phyloP scores from a whole-genome alignment of 129 eudicot species.

The Lactuca saligna region DNA sequence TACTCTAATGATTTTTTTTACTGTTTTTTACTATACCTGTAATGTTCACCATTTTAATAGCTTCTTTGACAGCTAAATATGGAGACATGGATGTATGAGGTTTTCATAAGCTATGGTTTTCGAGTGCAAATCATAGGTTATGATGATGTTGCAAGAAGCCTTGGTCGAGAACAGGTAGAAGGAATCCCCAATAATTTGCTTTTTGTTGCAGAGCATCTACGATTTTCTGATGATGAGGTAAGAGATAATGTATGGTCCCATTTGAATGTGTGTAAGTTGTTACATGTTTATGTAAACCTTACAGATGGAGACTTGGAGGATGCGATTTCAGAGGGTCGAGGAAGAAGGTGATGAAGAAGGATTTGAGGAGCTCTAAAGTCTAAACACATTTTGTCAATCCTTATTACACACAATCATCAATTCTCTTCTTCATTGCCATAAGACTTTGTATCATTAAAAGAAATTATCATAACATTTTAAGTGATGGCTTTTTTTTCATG shows the following conservation, averaged over 20 bases:
- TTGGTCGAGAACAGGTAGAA: constrained; percentile 32
- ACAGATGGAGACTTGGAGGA: constrained; percentile 97
- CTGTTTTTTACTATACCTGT: background rate
- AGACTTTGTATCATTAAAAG: background rate
- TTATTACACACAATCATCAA: background rate
- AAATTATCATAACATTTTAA: background rate
- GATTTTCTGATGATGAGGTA: constrained; percentile 89
- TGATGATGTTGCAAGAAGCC: constrained; percentile 54
- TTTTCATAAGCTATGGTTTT: constrained; percentile 81
- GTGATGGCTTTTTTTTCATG: background rate
- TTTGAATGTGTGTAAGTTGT: background rate
- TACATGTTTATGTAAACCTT: constrained; percentile 1
- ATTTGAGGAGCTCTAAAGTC: constrained; percentile 79
- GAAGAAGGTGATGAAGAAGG: constrained; percentile 96
- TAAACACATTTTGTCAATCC: background rate
- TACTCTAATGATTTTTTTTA: background rate
- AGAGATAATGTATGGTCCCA: background rate
- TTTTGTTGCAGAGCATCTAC: constrained; percentile 80
- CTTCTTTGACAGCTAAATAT: constrained; percentile 35
- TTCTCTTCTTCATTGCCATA: background rate
- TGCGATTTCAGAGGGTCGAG: constrained; percentile 72
- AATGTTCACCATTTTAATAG: background rate
- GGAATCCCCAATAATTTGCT: constrained; percentile 41
- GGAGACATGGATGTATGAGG: constrained; percentile 56
- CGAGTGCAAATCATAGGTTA: constrained; percentile 53